These are phyloP conservation scores for Mycena pura DNA, from an alignment of 768 basidiomycete species.

Conservation along the genomic window DNA sequence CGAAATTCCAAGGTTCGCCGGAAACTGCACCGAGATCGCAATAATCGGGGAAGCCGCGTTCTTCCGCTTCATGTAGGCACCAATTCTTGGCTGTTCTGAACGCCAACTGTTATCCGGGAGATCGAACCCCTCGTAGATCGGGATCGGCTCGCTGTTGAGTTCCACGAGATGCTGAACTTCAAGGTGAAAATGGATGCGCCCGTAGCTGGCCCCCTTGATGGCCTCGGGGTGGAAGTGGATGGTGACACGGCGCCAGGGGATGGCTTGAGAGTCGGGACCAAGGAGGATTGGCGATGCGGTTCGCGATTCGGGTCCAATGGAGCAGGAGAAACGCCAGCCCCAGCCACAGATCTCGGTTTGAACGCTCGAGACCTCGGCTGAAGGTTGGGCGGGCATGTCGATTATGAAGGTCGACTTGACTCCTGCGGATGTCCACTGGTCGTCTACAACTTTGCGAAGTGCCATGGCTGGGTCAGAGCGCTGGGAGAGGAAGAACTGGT, in stretches of 20 bases:
- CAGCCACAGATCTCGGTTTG: constrained; percentile 13
- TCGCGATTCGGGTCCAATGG: not conserved
- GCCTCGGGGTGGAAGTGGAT: constrained; percentile 13
- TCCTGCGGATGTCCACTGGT: constrained; percentile 18
- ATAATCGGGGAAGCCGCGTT: not conserved
- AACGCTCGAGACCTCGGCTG: not conserved
- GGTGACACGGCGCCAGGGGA: constrained; percentile 3
- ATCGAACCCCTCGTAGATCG: not conserved
- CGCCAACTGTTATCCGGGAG: not conserved
- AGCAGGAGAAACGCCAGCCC: constrained; percentile 16
- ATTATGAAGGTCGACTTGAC: constrained; percentile 18
- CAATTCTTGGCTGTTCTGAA: not conserved
- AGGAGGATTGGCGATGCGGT: not conserved
- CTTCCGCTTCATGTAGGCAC: not conserved
- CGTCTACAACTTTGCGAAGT: not conserved
- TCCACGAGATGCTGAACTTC: not conserved
- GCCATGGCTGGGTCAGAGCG: not conserved
- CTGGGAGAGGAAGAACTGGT: not conserved
- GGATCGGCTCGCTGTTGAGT: not conserved
- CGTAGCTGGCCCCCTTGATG: not conserved
- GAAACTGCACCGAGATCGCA: not conserved
- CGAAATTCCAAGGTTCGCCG: not conserved
- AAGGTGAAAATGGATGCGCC: not conserved
- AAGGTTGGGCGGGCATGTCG: not conserved
- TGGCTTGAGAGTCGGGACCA: not conserved